Evolutionary conservation across 805 yeast species (phyloP).

Genomic region (Metschnikowia drakensbergensis): DNA sequence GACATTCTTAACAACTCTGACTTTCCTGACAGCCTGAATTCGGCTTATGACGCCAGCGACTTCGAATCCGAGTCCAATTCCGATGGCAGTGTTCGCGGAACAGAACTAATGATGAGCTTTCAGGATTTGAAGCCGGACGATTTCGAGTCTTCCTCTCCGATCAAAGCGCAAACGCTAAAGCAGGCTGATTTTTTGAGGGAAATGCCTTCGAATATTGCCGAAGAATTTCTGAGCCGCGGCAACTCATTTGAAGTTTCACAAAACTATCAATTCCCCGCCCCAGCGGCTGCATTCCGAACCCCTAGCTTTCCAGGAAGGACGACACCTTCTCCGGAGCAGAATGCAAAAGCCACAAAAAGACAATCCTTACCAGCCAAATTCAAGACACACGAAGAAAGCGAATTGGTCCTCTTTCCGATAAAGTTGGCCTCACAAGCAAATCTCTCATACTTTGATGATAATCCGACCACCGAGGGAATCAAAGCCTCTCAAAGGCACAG

Average conservation of each 20-base stretch:
- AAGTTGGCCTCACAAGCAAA: constrained; percentile 29
- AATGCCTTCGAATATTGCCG: background rate
- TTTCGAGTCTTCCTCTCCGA: constrained; percentile 27
- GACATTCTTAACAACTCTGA: constrained; percentile 3
- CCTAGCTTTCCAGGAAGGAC: constrained; percentile 8
- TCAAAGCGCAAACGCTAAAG: constrained; percentile 13
- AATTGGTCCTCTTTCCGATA: constrained; percentile 41
- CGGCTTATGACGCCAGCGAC: constrained; percentile 5
- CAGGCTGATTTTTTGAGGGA: background rate
- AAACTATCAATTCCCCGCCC: constrained; percentile 28
- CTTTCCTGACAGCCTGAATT: background rate
- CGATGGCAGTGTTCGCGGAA: constrained; percentile 19
- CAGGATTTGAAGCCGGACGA: constrained; percentile 17
- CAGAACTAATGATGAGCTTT: constrained; percentile 22
- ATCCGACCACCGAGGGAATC: constrained; percentile 5
- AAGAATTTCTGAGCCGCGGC: background rate
- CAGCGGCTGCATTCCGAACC: background rate
- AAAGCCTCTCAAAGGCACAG: constrained; percentile 11
- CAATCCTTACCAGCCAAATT: constrained; percentile 35
- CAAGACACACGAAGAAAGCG: constrained; percentile 24
- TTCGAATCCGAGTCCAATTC: constrained; percentile 17
- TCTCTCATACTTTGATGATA: constrained; percentile 19
- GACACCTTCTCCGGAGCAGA: constrained; percentile 36
- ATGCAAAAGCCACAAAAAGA: constrained; percentile 24
- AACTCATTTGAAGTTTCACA: constrained; percentile 21